phyloP scores from a whole-genome alignment of 352 stramenopile genomes.

The Phytopythium helicoides region DNA sequence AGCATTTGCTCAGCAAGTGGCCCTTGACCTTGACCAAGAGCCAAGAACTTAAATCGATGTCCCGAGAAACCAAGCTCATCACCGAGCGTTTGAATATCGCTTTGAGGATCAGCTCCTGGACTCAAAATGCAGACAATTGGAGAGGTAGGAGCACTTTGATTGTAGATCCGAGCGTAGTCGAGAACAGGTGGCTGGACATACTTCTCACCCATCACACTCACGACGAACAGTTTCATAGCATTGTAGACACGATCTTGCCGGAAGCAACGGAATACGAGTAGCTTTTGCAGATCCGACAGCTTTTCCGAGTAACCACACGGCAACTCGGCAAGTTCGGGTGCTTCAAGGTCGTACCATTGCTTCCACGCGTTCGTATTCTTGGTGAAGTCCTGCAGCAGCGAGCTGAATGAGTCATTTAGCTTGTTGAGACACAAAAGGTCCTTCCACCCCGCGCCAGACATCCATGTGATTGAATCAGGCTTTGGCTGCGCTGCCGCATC shows the following conservation, averaged over 20 bases:
- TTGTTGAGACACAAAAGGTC: constrained; percentile 86
- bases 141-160: constrained; percentile 77
- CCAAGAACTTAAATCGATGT: constrained; percentile 93
- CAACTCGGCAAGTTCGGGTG: constrained; percentile 79
- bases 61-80: constrained; percentile 91
- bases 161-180: constrained; percentile 93
- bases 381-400: constrained; percentile 49
- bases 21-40: constrained; percentile 93
- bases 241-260: constrained; percentile 95
- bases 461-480: constrained; percentile 79
- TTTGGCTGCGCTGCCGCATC: constrained; percentile 68
- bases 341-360: constrained; percentile 93
- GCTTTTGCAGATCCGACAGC: constrained; percentile 85
- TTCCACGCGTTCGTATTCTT: constrained; percentile 79
- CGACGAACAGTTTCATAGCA: constrained; percentile 94
- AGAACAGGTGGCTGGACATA: constrained; percentile 95
- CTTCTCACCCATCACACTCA: constrained; percentile 90
- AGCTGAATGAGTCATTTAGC: constrained; percentile 64
- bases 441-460: constrained; percentile 90
- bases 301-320: constrained; percentile 79
- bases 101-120: constrained; percentile 92
- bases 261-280: constrained; percentile 94
- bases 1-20: constrained; percentile 94
- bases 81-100: constrained; percentile 92
- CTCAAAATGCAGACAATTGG: constrained; percentile 96